A percentile compares a stretch with the other conserved stretches of the same genome.
Conservation (phyloP, 1,284 basidiomycete species). For the Malassezia equina region DNA sequence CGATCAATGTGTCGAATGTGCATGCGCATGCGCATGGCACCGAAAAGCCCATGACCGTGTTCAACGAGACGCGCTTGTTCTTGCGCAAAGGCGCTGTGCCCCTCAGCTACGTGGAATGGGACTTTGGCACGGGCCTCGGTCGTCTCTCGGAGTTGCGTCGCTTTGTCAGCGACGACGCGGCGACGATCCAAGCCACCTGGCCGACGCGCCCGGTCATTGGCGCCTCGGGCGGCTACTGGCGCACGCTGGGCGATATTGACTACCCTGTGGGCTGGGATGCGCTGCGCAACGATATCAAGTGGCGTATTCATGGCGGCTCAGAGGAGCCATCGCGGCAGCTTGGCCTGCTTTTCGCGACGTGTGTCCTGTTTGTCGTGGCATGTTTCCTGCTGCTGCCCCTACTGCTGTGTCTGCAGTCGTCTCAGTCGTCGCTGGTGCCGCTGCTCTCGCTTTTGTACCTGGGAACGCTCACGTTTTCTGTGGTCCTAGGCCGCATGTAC, state of each 20-base stretch:
- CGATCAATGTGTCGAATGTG: background rate
- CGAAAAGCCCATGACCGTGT: constrained; percentile 4
- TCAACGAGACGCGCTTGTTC: constrained; percentile 39
- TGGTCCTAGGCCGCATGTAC: constrained; percentile 34
- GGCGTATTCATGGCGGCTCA: constrained; percentile 6
- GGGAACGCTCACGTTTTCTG: constrained; percentile 19
- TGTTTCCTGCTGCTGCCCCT: constrained; percentile 39
- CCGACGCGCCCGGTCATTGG: constrained; percentile 24
- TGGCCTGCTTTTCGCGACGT: constrained; percentile 23
- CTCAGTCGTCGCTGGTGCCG: constrained; percentile 29
- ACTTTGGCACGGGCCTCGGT: constrained; percentile 32
- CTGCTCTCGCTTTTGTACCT: constrained; percentile 30
- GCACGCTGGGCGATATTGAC: constrained; percentile 33
- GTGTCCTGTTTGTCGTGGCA: constrained; percentile 24
- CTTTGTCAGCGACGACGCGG: constrained; percentile 20
- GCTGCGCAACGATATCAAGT: constrained; percentile 25
- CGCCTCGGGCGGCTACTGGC: constrained; percentile 31
- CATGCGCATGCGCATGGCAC: constrained; percentile 6
- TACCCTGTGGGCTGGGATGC: constrained; percentile 14
- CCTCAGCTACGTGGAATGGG: constrained; percentile 46
- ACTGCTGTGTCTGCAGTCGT: constrained; percentile 32
- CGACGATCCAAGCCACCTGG: constrained; percentile 18
- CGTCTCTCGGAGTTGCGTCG: constrained; percentile 22
- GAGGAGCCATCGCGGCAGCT: constrained; percentile 22
- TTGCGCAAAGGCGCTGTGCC: constrained; percentile 36